These are phyloP conservation scores for Fusarium secorum DNA, from an alignment of 2,329 filamentous ascomycete species.

Conservation along the genomic window DNA sequence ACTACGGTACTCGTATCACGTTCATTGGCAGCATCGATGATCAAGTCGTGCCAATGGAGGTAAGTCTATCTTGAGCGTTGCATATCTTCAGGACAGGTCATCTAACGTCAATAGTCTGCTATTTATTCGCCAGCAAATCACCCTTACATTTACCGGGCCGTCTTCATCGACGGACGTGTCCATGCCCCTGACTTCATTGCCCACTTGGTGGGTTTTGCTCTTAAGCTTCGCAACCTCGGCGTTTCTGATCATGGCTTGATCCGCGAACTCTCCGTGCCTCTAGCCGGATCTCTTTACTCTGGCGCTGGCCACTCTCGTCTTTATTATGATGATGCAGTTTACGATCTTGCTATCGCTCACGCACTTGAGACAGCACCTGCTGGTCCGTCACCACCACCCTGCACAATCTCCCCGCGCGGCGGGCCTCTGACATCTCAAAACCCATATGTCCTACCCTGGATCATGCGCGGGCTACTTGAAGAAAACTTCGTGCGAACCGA, in stretches of 20 bases:
- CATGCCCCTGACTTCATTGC: conserved; percentile 95
- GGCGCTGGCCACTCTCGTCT: conserved; percentile 94
- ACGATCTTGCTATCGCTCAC: conserved; percentile 78
- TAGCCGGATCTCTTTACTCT: conserved; percentile 89
- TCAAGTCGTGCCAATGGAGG: conserved; percentile 91
- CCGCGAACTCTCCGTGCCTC: conserved; percentile 83
- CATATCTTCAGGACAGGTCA: background rate
- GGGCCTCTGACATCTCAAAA: conserved; percentile 66
- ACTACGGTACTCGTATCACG: conserved; percentile 82
- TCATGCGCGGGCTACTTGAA: conserved; percentile 91
- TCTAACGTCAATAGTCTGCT: conserved; percentile 68
- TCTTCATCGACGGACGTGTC: conserved; percentile 91
- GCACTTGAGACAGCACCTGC: conserved; percentile 74
- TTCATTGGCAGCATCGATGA: conserved; percentile 97
- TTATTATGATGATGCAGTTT: conserved; percentile 89
- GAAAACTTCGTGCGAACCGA: conserved; percentile 90
- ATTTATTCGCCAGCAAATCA: conserved; percentile 86
- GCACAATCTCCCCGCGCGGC: conserved; percentile 38
- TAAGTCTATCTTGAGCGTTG: conserved; percentile 48
- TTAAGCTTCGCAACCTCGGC: conserved; percentile 93
- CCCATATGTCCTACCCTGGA: conserved; percentile 92
- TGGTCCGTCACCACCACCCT: conserved; percentile 47
- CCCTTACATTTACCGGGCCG: conserved; percentile 93
- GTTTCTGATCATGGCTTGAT: conserved; percentile 93
- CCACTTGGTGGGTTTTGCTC: conserved; percentile 88